Evolutionary conservation across 768 basidiomycete genomes (phyloP).

Genomic region (Leccinum rimulosum): DNA sequence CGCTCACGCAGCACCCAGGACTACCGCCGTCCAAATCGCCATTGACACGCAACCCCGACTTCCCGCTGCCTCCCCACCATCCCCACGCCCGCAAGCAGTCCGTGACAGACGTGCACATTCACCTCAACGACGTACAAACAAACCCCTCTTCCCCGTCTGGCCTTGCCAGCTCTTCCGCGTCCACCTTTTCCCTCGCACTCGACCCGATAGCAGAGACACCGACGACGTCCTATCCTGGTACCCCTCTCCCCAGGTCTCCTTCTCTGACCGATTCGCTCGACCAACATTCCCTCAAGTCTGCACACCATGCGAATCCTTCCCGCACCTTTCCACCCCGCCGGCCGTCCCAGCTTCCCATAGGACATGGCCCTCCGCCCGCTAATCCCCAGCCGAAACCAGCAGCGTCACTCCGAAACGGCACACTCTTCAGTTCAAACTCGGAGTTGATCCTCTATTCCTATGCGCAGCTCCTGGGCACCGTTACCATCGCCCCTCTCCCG

Average conservation of each 20-base stretch:
- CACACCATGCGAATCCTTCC: conserved; percentile 38
- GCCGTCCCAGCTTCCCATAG: conserved; percentile 45
- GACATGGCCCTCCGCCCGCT: conserved; percentile 38
- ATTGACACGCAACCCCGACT: conserved; percentile 49
- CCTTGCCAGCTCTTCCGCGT: conserved; percentile 39
- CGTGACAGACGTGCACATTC: conserved; percentile 49
- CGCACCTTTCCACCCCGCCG: conserved; percentile 25
- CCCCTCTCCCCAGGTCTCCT: conserved; percentile 32
- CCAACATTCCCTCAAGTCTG: conserved; percentile 21
- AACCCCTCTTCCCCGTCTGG: conserved; percentile 18
- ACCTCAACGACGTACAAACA: conserved; percentile 30
- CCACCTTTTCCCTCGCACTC: conserved; percentile 46
- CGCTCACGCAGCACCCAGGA: conserved; percentile 11
- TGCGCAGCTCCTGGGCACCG: conserved; percentile 71
- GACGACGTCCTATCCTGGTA: conserved; percentile 36
- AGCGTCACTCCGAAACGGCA: conserved; percentile 36
- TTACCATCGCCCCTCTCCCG: conserved; percentile 52
- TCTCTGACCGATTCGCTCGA: conserved; percentile 29
- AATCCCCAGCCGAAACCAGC: conserved; percentile 15
- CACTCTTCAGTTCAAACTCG: conserved; percentile 48
- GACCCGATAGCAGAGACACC: conserved; percentile 48
- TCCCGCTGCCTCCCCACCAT: conserved; percentile 57
- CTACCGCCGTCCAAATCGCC: conserved; percentile 11
- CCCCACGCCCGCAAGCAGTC: conserved; percentile 80
- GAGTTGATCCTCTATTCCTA: conserved; percentile 85